Percentiles rank a stretch among this genome's conserved stretches.
These are phyloP conservation scores for Amanita polypyramis DNA, from an alignment of 768 basidiomycete genomes.

Conservation along the genomic window DNA sequence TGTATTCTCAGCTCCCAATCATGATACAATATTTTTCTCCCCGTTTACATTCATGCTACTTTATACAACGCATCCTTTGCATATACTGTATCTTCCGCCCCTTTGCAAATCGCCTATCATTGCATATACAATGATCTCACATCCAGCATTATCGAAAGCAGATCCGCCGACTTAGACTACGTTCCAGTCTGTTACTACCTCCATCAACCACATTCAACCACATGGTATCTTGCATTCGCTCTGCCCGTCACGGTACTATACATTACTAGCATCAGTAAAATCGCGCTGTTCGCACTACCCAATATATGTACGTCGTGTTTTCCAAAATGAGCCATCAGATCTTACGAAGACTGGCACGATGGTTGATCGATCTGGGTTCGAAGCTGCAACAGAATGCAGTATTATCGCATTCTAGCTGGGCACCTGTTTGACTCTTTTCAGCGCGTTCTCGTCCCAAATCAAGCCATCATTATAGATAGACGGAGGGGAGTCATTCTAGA, in stretches of 20 bases:
- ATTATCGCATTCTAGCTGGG: constrained; percentile 28
- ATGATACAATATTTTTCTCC: background rate
- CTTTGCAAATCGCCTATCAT: background rate
- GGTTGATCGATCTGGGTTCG: background rate
- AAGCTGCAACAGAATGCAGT: background rate
- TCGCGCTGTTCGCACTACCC: background rate
- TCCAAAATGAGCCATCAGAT: no score
- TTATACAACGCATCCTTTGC: constrained; percentile 8
- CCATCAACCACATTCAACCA: background rate
- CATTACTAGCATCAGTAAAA: background rate
- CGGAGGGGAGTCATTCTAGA: constrained; percentile 38
- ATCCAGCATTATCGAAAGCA: constrained; percentile 3
- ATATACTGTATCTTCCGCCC: constrained; percentile 5
- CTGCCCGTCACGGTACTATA: background rate
- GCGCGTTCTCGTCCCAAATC: constrained; percentile 30
- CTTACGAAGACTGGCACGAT: background rate
- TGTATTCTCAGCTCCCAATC: constrained; percentile 1
- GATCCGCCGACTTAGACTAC: background rate
- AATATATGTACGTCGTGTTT: background rate
- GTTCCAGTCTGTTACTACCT: background rate
- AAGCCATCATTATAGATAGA: constrained; percentile 36
- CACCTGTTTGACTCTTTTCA: constrained; percentile 40
- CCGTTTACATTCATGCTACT: constrained; percentile 7
- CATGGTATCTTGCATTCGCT: background rate
- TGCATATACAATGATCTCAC: constrained; percentile 7